Base-by-base conservation (phyloP, 73 alveolate species). In the Paramecium octaurelia region DNA sequence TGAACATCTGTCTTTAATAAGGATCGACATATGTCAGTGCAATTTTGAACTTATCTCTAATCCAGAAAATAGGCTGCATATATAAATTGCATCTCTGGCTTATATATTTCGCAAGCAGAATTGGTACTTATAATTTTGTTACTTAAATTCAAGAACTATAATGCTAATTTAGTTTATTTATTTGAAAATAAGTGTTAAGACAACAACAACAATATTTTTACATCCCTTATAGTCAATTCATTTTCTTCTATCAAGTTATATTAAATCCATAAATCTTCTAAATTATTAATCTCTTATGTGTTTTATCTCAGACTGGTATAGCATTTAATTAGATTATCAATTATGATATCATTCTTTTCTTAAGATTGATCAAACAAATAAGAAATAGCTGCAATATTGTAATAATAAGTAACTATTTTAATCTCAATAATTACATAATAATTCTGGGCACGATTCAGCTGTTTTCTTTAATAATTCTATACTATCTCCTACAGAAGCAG, bases 61-160 rank as follows among this genome's bases (percentile, higher is more conserved):
- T 75, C 88, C 12, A 75, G 23, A 75, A 75, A 75, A 38, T 38
- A 75, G 8, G 60, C 88, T 38, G 88, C 88, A 75, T 75, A 75
- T n/a, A 75, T 38, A 75, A 75, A 75, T 11, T 75, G 21, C 36
- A 75, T 38, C 18, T 75, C 88, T 12, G 88, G 20, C 6, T 12
- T 35, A 36, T 35, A 75, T 31, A 34, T 27, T 27, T 27, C 14
- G 12, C 24, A 34, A 3, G 31, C 27, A 24, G 50, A 27, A 64
- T 27, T 27, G 8, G 11, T 1, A 34, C 12, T 27, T 31, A 64
- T 64, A 27, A 64, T 64, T 64, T 64, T 31, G 27, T 64, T 64
- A 16, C 35, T 4, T 12, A 64, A 12, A 24, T 64, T 64, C 21
- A 64, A 64, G 84, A 34, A 64, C 27, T 64, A 64, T 64, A 64